Evolutionary conservation across 106 monocot genomes (phyloP).

Genomic region (Dendrobium officinale): DNA sequence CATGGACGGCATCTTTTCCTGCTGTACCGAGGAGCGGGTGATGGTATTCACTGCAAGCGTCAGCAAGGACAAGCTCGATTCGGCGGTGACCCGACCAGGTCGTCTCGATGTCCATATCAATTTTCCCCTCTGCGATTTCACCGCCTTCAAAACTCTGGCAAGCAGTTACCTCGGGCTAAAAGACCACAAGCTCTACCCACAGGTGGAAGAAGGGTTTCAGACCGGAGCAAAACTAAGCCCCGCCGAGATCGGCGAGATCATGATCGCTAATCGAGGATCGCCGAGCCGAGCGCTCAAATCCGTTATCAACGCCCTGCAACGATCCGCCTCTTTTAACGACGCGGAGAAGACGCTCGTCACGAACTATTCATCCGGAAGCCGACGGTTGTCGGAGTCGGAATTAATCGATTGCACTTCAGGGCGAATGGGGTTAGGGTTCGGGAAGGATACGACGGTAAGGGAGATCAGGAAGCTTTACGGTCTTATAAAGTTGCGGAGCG

Average conservation of each 20-base stretch:
- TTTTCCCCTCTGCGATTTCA: conserved; percentile 43
- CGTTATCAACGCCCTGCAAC: conserved; percentile 37
- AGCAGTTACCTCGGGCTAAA: conserved; percentile 42
- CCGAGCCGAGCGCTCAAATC: conserved; percentile 58
- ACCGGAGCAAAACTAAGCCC: conserved; percentile 47
- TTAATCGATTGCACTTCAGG: background rate
- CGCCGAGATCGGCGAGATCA: conserved; percentile 69
- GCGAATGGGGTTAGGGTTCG: background rate
- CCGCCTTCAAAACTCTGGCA: conserved; percentile 47
- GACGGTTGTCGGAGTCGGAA: background rate
- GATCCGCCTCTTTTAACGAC: background rate
- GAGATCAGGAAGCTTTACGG: conserved; percentile 66
- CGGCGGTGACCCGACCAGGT: conserved; percentile 38
- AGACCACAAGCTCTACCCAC: conserved; percentile 15
- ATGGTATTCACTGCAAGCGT: conserved; percentile 45
- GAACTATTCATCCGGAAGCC: background rate
- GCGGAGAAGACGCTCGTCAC: background rate
- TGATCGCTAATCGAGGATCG: conserved; percentile 54
- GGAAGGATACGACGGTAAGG: conserved; percentile 30
- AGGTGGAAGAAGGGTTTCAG: conserved; percentile 40
- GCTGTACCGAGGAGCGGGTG: conserved; percentile 40
- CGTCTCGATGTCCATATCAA: conserved; percentile 62
- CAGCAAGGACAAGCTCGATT: conserved; percentile 27
- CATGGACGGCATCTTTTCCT: conserved; percentile 48
- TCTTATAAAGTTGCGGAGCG: conserved; percentile 34